Conservation (phyloP, 2,329 filamentous ascomycete genomes). For the Blastomyces percursus region DNA sequence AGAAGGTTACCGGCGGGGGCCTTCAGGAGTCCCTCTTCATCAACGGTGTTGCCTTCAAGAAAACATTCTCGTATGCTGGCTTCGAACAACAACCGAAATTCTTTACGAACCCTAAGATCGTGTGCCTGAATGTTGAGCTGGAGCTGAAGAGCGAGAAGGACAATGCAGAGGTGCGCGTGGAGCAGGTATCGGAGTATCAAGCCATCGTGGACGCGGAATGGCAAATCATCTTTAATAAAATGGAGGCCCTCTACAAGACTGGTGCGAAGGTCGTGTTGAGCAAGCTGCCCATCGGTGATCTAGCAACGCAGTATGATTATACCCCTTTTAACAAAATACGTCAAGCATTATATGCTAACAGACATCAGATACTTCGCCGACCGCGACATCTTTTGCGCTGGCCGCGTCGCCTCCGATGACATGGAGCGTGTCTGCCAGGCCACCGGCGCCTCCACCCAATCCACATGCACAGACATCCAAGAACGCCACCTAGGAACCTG, state of each 20-base stretch:
- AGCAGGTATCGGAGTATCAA: slow-evolving; percentile 98
- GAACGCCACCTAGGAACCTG: slow-evolving; percentile 83
- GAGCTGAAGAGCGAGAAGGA: slow-evolving; percentile 99
- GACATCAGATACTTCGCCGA: slow-evolving; percentile 68
- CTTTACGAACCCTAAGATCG: slow-evolving; percentile 89
- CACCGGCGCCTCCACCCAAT: slow-evolving; percentile 83
- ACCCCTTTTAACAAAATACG: neutral
- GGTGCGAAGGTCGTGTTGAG: slow-evolving; percentile 95
- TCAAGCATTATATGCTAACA: neutral
- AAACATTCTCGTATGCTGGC: slow-evolving; percentile 97
- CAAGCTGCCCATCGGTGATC: slow-evolving; percentile 92
- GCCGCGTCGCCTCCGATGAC: slow-evolving; percentile 80
- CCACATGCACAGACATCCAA: slow-evolving; percentile 91
- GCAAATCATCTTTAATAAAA: slow-evolving; percentile 99
- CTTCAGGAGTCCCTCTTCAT: slow-evolving; percentile 94
- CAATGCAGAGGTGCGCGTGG: slow-evolving; percentile 94
- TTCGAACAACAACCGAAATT: slow-evolving; percentile 98
- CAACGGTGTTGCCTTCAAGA: slow-evolving; percentile 98
- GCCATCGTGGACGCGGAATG: slow-evolving; percentile 98
- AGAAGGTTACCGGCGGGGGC: slow-evolving; percentile 94
- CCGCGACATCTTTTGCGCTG: slow-evolving; percentile 95
- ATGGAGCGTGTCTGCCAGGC: slow-evolving; percentile 95
- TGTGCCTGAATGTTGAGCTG: slow-evolving; percentile 94
- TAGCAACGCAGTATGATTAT: slow-evolving; percentile 66
- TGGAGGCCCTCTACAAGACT: slow-evolving; percentile 86